Evolutionary conservation across 1,284 basidiomycete genomes (phyloP), one percentile per base, ranked within the genome.

Genomic region (Microbotryum intermedium): DNA sequence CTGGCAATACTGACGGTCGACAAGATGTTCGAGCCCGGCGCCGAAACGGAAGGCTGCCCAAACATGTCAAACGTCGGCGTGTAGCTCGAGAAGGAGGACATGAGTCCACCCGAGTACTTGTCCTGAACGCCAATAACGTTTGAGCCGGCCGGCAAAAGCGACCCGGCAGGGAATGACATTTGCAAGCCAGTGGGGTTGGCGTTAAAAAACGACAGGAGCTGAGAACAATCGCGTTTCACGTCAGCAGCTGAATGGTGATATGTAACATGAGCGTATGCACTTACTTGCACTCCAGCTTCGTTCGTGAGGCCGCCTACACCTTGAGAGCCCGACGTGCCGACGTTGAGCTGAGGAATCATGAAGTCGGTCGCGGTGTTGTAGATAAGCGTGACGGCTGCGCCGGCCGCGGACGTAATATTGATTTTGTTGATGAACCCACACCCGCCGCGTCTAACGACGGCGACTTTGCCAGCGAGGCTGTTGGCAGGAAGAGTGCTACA

Each of bases 51-150:
- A 9, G 84, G 83, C 61, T 81, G 80, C 70, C 82, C 78, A 72
- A 75, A 79, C 70, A 83, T 76, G 67, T 85, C 83, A 69, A 83
- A 80, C 10, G 81, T 77, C 4, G 83, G 83, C 0, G 83, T 83
- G 64, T 81, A 82, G 46, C 77, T 76, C 4, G 80, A 80, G 73
- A 82, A 84, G n/a, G 71, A 67, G 62, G 81, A 81, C 28, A 83
- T 78, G 30, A 82, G 75, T 21, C 83, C 83, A n/a, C 82, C 83
- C 4, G 70, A 74, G 42, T 69, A 70, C 3, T 77, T 76, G 64
- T 76, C 80, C 68, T 61, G 75, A 69, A 74, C 73, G 71, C 51
- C 50, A 4, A 58, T 34, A 9, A 44, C 26, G 2, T 46, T 43
- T 34, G 4, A 58, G 56, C 2, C 48, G 16, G 50, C 50, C 6